phyloP scores from a whole-genome alignment of 257 asterid genomes.

The Pogostemon cablin region DNA sequence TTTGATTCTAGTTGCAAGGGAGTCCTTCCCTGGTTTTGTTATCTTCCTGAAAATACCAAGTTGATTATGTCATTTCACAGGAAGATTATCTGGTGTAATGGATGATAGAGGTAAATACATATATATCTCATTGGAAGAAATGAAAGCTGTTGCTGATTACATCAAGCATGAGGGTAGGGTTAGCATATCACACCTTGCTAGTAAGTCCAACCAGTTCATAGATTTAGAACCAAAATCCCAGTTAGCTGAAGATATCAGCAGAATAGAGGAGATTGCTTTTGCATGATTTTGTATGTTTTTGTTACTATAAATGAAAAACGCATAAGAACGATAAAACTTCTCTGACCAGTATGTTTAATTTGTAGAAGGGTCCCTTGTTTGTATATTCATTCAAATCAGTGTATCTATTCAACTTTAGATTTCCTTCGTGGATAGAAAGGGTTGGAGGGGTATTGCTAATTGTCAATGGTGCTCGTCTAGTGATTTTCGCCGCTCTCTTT shows the following conservation, averaged over 20 bases:
- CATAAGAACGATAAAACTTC: too few relatives aligned
- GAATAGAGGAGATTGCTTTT: conserved; percentile 58
- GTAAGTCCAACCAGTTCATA: conserved; percentile 94
- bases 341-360: too few relatives aligned
- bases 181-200: conserved; percentile 91
- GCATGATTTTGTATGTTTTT: conserved; percentile 37
- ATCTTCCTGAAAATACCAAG: conserved; percentile 1
- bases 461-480: too few relatives aligned
- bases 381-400: too few relatives aligned
- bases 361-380: too few relatives aligned
- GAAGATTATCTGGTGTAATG: conserved; percentile 95
- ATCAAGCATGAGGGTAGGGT: conserved; percentile 92
- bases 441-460: too few relatives aligned
- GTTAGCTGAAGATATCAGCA: conserved; percentile 57
- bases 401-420: too few relatives aligned
- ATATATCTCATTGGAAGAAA: conserved; percentile 87
- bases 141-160: conserved; percentile 97
- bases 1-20: neutral
- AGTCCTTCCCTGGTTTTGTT: conserved; percentile 1
- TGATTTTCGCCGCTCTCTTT: too few relatives aligned
- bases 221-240: conserved; percentile 84
- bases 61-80: conserved; percentile 41
- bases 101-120: conserved; percentile 97
- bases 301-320: neutral
- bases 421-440: too few relatives aligned